Evolutionary conservation across 208 protist species (phyloP), one percentile per base, ranked within the genome.

Genomic region (Lotmaria passim): DNA sequence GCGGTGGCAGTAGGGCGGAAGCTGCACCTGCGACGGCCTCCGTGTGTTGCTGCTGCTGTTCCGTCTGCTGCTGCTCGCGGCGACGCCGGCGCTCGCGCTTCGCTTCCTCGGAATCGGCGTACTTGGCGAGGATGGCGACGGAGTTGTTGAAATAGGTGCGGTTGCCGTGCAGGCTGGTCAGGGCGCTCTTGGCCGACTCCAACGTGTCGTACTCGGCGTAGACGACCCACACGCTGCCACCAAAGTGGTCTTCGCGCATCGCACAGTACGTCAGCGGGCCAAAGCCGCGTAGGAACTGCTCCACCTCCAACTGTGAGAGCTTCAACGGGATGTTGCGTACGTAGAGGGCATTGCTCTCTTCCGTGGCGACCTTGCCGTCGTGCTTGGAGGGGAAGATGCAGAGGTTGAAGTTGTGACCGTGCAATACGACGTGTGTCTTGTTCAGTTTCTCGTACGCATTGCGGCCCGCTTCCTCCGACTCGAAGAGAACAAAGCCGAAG

Each of bases 401-500:
- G 14, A 96, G 75, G 48, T 81, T 86, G 51, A 93, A 93, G 56
- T 69, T 81, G 71, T 94, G 86, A 19, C 86, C 79, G 21, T 82
- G 72, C 19, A 89, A 33, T 12, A 69, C 77, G 5, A 87, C 76
- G 67, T 88, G 82, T 1, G 72, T 86, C 33, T 89, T 86, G 71
- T 93, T 91, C 10, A 96, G 82, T 17, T 72, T 75, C 50, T 92
- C 63, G 46, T 94, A 88, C 23, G 91, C 93, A 52, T 78, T 82
- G 19, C 83, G 55, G 0, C 97, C 98, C 4, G 68, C 82, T 10
- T 98, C 96, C 55, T 94, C 81, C 0, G 76, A 85, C 17, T 91
- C 82, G 73, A 98, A 99, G 63, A 98, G 95, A 31, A 99, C 97
- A 71, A 99, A 99, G 52, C 96, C 98, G 75, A 99, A 99, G 31